Conservation (phyloP, 805 yeast species). For the Suhomyces xylopsoci region DNA sequence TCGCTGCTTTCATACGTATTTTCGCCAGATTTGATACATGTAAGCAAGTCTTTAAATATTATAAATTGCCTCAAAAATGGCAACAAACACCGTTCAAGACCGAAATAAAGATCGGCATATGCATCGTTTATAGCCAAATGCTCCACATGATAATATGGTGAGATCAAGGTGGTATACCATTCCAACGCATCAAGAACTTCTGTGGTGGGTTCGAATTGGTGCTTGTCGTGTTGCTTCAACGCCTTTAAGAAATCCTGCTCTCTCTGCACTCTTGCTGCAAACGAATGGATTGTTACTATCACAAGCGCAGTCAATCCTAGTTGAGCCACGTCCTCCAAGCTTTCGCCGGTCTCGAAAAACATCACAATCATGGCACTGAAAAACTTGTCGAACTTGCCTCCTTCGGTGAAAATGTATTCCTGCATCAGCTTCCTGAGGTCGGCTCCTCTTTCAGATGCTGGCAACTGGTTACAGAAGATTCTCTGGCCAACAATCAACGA, state of each 20-base stretch:
- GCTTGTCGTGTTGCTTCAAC: not conserved
- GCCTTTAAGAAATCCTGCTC: not conserved
- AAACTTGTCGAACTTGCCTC: conserved; percentile 24
- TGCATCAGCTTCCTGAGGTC: conserved; percentile 7
- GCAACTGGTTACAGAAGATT: conserved; percentile 1
- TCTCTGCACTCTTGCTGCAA: conserved; percentile 3
- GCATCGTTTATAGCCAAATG: not conserved
- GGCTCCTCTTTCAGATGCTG: not conserved
- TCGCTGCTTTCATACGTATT: conserved; percentile 14
- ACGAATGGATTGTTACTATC: conserved; percentile 21
- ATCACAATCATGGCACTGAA: conserved; percentile 39
- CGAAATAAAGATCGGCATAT: not conserved
- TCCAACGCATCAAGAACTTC: not conserved
- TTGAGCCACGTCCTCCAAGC: conserved; percentile 36
- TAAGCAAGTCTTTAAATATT: conserved; percentile 32
- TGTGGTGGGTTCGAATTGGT: not conserved
- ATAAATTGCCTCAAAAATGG: conserved; percentile 37
- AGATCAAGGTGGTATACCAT: not conserved
- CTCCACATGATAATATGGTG: not conserved
- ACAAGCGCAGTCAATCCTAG: conserved; percentile 29
- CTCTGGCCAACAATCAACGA: conserved; percentile 42
- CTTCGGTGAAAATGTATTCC: conserved; percentile 25
- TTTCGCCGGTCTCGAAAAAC: conserved; percentile 45
- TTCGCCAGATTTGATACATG: conserved; percentile 27
- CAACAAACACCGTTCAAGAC: conserved; percentile 20